These are phyloP conservation scores for Chaetomium strumarium DNA, from an alignment of 2,329 filamentous ascomycete genomes.

Conservation along the genomic window DNA sequence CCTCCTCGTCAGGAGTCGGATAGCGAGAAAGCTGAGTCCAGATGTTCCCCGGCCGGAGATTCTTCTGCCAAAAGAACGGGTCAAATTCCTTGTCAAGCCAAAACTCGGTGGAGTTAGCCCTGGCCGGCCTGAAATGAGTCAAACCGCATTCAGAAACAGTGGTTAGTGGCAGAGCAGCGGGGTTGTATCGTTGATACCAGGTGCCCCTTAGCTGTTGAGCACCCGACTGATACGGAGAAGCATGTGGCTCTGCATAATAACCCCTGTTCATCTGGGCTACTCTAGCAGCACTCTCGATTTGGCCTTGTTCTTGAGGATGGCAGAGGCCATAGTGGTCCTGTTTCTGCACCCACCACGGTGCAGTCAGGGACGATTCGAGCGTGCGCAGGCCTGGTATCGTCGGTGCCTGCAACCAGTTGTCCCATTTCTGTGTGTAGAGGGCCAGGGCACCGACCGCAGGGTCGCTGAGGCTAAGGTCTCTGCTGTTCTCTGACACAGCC, in stretches of 20 bases:
- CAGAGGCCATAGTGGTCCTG: constrained; percentile 1
- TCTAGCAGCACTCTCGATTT: neutral
- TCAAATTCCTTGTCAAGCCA: constrained; percentile 6
- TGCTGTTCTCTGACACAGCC: no score
- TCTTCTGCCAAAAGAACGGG: constrained; percentile 11
- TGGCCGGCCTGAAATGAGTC: neutral
- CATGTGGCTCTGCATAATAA: neutral
- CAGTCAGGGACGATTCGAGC: neutral
- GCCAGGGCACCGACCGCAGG: neutral
- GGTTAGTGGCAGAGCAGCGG: neutral
- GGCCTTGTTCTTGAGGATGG: constrained; percentile 1
- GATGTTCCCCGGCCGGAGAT: constrained; percentile 3
- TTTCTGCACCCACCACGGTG: constrained; percentile 9
- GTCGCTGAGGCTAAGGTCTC: neutral
- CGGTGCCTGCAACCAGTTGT: neutral
- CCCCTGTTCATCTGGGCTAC: neutral
- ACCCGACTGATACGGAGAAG: neutral
- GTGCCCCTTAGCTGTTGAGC: neutral
- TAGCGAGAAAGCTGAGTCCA: neutral
- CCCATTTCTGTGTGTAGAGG: neutral
- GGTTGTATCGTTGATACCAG: neutral
- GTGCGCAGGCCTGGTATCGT: neutral
- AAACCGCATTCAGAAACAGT: no score
- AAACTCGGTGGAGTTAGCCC: neutral
- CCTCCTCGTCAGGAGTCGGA: neutral